Evolutionary conservation across 306 rosid genomes (phyloP).

Genomic region (Oxytropis ochrocephala): DNA sequence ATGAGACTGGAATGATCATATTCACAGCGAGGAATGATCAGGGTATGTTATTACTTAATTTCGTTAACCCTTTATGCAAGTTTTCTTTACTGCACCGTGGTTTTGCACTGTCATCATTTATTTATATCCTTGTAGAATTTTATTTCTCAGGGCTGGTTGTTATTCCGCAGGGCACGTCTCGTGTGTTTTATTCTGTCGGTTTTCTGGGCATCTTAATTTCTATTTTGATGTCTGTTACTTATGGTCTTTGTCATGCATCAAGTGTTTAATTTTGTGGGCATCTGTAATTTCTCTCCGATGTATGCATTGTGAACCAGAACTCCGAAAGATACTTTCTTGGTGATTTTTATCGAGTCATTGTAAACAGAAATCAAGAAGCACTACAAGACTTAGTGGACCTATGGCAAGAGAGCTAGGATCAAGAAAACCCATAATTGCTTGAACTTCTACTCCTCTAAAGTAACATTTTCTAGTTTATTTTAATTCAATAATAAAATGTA

Average conservation of each 20-base stretch:
- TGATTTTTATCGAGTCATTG: not conserved
- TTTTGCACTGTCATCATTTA: not conserved
- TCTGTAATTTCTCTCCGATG: not conserved
- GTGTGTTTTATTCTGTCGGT: not conserved
- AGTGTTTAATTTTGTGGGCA: not conserved
- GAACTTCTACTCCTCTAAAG: too few relatives aligned
- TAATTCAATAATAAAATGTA: too few relatives aligned
- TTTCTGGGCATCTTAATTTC: not conserved
- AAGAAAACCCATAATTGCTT: too few relatives aligned
- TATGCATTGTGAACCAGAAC: not conserved
- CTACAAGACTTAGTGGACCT: too few relatives aligned
- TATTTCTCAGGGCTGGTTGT: not conserved
- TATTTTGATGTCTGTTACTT: not conserved
- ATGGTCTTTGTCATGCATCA: not conserved
- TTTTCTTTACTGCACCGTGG: not conserved
- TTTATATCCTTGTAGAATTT: not conserved
- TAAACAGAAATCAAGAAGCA: too few relatives aligned
- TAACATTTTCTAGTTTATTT: too few relatives aligned
- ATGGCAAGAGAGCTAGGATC: too few relatives aligned
- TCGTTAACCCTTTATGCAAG: not conserved
- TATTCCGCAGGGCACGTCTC: not conserved
- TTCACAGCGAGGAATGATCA: constrained; percentile 94
- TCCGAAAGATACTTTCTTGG: not conserved
- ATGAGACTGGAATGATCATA: constrained; percentile 85
- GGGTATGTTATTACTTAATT: constrained; percentile 43